Conservation (phyloP, 2,329 filamentous ascomycete species). For the Aaosphaeria pasadenensis region DNA sequence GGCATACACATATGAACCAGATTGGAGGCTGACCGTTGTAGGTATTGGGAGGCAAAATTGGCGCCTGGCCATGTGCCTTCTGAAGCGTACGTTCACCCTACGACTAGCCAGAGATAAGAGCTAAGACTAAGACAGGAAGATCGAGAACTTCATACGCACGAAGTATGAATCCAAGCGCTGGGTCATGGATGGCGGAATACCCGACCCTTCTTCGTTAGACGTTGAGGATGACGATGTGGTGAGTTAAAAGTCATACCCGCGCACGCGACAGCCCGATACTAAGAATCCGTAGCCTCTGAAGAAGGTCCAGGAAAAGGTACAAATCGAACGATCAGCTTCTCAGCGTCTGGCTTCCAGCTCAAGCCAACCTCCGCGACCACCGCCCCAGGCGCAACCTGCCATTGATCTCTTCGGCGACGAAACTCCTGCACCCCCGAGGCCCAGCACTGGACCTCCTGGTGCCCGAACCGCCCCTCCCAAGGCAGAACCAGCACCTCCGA, state of each 20-base stretch:
- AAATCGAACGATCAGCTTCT: slow-evolving; percentile 59
- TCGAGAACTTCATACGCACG: slow-evolving; percentile 98
- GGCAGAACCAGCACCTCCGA: slow-evolving; percentile 59
- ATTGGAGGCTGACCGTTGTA: slow-evolving; percentile 29
- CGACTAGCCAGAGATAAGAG: background rate
- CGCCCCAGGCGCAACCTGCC: slow-evolving; percentile 43
- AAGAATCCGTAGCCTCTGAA: slow-evolving; percentile 54
- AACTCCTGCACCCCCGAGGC: slow-evolving; percentile 57
- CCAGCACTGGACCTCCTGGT: slow-evolving; percentile 69
- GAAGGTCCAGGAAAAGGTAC: slow-evolving; percentile 69
- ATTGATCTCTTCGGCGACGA: slow-evolving; percentile 83
- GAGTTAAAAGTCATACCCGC: slow-evolving; percentile 40
- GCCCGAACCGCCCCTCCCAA: slow-evolving; percentile 58
- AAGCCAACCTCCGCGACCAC: slow-evolving; percentile 10
- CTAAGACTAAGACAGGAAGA: slow-evolving; percentile 59
- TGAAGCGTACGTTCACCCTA: slow-evolving; percentile 59
- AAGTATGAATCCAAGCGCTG: slow-evolving; percentile 99
- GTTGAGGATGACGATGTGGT: slow-evolving; percentile 76
- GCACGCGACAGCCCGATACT: too few relatives aligned
- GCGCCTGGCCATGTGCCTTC: slow-evolving; percentile 88
- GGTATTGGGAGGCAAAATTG: slow-evolving; percentile 93
- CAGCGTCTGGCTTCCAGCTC: slow-evolving; percentile 45
- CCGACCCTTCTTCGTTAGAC: slow-evolving; percentile 85
- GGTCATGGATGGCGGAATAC: slow-evolving; percentile 97
- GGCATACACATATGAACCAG: too few relatives aligned